These are phyloP conservation scores for Daldinia decipiens DNA, from an alignment of 495 filamentous ascomycete genomes.

Conservation along the genomic window DNA sequence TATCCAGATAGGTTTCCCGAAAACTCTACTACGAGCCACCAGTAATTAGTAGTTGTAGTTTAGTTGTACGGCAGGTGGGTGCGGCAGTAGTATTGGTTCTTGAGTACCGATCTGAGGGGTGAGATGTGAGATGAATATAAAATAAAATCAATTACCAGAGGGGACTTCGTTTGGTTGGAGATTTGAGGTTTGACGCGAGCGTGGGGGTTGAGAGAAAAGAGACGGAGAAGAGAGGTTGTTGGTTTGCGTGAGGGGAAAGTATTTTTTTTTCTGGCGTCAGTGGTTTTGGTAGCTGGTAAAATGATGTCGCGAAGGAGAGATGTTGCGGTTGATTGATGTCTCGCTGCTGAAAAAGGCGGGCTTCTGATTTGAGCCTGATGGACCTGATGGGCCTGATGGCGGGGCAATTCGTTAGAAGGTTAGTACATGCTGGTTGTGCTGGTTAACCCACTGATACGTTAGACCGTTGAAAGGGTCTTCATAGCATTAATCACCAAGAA, in stretches of 20 bases:
- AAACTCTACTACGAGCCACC: slow-evolving; percentile 31
- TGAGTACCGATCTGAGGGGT: slow-evolving; percentile 3
- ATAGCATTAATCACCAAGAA: slow-evolving; percentile 24
- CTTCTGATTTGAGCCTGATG: slow-evolving; percentile 38
- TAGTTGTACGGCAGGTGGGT: too few relatives aligned
- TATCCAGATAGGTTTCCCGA: slow-evolving; percentile 29
- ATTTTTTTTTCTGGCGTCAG: slow-evolving; percentile 42
- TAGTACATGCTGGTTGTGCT: neutral
- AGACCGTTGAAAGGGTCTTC: slow-evolving; percentile 8
- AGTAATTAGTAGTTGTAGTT: slow-evolving; percentile 10
- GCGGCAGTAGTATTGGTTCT: neutral
- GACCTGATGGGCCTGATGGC: slow-evolving; percentile 14
- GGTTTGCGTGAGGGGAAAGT: slow-evolving; percentile 46
- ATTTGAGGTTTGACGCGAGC: slow-evolving; percentile 41
- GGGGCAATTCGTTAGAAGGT: slow-evolving; percentile 17
- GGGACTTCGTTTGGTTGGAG: slow-evolving; percentile 38
- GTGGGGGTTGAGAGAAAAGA: slow-evolving; percentile 35
- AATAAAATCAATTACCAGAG: slow-evolving; percentile 27
- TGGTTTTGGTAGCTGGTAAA: slow-evolving; percentile 38
- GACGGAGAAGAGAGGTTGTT: slow-evolving; percentile 29
- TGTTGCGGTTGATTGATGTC: slow-evolving; percentile 32
- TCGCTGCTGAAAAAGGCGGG: slow-evolving; percentile 43
- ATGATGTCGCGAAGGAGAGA: slow-evolving; percentile 37
- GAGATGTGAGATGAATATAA: slow-evolving; percentile 11
- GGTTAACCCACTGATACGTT: neutral